Base-by-base conservation (phyloP, 768 basidiomycete genomes). In the Trametes cingulata region DNA sequence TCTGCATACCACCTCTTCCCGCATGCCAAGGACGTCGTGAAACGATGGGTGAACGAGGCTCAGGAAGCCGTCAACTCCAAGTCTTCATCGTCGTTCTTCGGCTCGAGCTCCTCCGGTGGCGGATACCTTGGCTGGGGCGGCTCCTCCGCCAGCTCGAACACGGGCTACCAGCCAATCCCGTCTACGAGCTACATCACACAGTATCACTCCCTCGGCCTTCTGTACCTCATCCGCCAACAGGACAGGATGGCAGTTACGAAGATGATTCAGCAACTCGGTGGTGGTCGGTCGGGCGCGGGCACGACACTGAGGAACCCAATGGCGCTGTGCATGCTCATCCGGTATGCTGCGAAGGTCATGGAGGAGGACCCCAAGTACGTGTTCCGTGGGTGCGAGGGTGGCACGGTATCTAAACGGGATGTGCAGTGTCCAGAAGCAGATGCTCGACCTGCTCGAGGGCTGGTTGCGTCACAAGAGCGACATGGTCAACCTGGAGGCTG, bases 401-500 rank as follows among this genome's bases (percentile, higher is more conserved):
- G 37, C 13, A 19, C 48, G 41, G 41, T 10, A 2, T 14, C 63
- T 63, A 40, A 60, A 49, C 46, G 17, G 56, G 8, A 17, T 10
- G 10, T 60, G 1, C 66, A 99, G 96, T 70, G 79, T 95, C 24
- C 94, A 96, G 74, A 86, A 84, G 62, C 94, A 92, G 68, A 96
- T 98, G 83, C 79, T 93, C 52, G 97, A 98, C 64, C 82, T 97
- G 42, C 80, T 98, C 37, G 97, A 98, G 71, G 88, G 91, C 35
- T 95, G 95, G 87, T 78, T 98, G 60, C 86, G 95, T 59, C 97
- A 99, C 77, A 99, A 99, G 80, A 97, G 94, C 67, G 97, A 99
- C 72, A 99, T 98, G 96, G 97, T 99, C 70, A 98, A 98, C 76
- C 91, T 95, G 62, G 97, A 99, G 74, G 97, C 97, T 20, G 96